Percentiles rank a stretch among this genome's conserved stretches.
Evolutionary conservation across 306 rosid genomes (phyloP).

Genomic region (Bauhinia variegata): DNA sequence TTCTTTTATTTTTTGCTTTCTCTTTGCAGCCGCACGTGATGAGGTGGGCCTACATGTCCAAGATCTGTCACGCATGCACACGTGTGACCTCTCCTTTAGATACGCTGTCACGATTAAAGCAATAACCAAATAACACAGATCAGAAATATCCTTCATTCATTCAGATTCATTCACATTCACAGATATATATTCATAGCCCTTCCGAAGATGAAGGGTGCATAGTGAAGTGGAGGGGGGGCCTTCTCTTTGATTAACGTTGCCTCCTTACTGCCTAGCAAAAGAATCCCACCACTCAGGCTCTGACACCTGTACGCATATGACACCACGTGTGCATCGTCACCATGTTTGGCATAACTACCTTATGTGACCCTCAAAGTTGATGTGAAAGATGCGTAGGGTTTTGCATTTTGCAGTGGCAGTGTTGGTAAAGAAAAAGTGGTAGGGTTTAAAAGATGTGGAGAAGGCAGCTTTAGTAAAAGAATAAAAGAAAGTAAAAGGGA

Average conservation of each 20-base stretch:
- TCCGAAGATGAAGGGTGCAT: slow-evolving; percentile 9
- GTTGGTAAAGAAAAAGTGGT: slow-evolving; percentile 47
- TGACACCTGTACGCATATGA: slow-evolving; percentile 34
- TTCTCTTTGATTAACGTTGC: slow-evolving; percentile 51
- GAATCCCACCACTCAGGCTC: slow-evolving; percentile 41
- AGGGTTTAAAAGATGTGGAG: slow-evolving; percentile 36
- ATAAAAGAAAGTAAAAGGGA: slow-evolving; percentile 55
- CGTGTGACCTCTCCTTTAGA: slow-evolving; percentile 62
- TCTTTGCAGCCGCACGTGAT: slow-evolving; percentile 87
- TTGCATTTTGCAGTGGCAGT: slow-evolving; percentile 35
- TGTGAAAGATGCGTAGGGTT: slow-evolving; percentile 18
- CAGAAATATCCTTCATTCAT: slow-evolving; percentile 27
- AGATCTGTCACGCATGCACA: slow-evolving; percentile 70
- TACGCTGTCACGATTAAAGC: slow-evolving; percentile 51
- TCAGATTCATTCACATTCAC: no score
- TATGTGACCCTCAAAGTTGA: slow-evolving; percentile 29
- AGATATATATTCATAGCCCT: not conserved
- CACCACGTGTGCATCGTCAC: slow-evolving; percentile 37
- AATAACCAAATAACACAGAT: not conserved
- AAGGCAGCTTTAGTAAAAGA: slow-evolving; percentile 74
- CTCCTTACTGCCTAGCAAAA: slow-evolving; percentile 50
- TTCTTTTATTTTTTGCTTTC: no score
- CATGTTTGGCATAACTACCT: slow-evolving; percentile 30
- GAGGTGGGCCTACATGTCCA: slow-evolving; percentile 56
- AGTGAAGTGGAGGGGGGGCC: slow-evolving; percentile 38